These are phyloP conservation scores for Didymosphaeria variabile DNA, from an alignment of 2,329 filamentous ascomycete genomes.

Conservation along the genomic window DNA sequence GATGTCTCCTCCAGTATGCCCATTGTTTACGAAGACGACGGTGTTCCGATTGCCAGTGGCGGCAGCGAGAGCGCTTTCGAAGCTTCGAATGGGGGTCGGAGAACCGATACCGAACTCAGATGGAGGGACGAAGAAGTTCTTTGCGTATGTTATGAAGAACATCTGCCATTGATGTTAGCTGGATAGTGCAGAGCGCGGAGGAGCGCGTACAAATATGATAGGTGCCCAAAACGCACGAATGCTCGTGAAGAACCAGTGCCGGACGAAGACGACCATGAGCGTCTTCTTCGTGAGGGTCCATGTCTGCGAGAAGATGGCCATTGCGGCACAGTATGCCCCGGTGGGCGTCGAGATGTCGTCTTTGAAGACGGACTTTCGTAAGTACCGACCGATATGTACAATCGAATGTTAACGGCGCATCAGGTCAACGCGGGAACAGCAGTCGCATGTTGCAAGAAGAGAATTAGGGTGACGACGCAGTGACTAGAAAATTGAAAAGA, in stretches of 20 bases:
- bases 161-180: slow-evolving; percentile 41
- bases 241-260: slow-evolving; percentile 63
- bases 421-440: slow-evolving; percentile 7
- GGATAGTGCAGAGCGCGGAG: not conserved
- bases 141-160: slow-evolving; percentile 70
- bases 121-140: slow-evolving; percentile 83
- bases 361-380: slow-evolving; percentile 6
- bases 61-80: slow-evolving; percentile 69
- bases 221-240: slow-evolving; percentile 66
- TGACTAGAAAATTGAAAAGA: no score
- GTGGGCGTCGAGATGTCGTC: slow-evolving; percentile 19
- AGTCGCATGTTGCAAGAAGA: slow-evolving; percentile 2
- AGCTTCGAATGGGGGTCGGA: slow-evolving; percentile 67
- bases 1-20: slow-evolving; percentile 72
- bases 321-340: slow-evolving; percentile 26
- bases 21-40: slow-evolving; percentile 82
- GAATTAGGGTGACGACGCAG: not conserved
- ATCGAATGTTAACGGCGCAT: not conserved
- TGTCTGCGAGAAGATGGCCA: slow-evolving; percentile 59
- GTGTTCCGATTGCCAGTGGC: slow-evolving; percentile 70
- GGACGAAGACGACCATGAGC: slow-evolving; percentile 62
- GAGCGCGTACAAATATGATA: slow-evolving; percentile 57
- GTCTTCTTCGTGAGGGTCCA: slow-evolving; percentile 68
- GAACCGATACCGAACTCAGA: slow-evolving; percentile 77
- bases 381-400: not conserved